Conservation (phyloP, 2,329 filamentous ascomycete genomes). For the Fusarium sarcochroum region DNA sequence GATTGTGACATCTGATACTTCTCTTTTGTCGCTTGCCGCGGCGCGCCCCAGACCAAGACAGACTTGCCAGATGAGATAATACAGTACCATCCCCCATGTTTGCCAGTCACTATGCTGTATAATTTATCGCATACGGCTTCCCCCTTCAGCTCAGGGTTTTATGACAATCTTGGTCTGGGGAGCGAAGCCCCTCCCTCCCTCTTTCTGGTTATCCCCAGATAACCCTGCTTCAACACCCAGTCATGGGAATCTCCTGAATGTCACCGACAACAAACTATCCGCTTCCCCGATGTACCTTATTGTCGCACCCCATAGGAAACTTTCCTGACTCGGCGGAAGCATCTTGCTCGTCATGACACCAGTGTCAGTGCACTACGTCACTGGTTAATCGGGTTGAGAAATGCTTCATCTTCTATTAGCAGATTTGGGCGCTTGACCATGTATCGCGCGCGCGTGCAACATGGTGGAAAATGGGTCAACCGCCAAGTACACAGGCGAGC, state of each 20-base stretch:
- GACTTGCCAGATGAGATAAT: slow-evolving; percentile 16
- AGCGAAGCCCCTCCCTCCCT: slow-evolving; percentile 26
- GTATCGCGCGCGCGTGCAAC: slow-evolving; percentile 16
- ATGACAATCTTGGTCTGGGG: slow-evolving; percentile 21
- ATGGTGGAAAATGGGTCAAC: slow-evolving; percentile 34
- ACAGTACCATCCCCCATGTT: slow-evolving; percentile 17
- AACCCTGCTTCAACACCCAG: slow-evolving; percentile 35
- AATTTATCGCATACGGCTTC: slow-evolving; percentile 32
- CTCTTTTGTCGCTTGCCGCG: slow-evolving; percentile 35
- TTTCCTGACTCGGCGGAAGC: slow-evolving; percentile 40
- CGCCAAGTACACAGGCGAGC: slow-evolving; percentile 44
- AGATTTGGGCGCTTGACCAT: slow-evolving; percentile 29
- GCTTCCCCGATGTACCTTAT: slow-evolving; percentile 35
- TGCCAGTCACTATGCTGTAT: slow-evolving; percentile 31
- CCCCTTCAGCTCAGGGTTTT: slow-evolving; percentile 30
- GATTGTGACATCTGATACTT: slow-evolving; percentile 37
- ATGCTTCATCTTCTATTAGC: slow-evolving; percentile 22
- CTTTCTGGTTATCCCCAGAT: slow-evolving; percentile 28
- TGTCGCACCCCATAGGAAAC: slow-evolving; percentile 27
- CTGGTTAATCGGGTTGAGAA: neutral
- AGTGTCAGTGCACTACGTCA: slow-evolving; percentile 27
- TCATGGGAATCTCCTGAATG: slow-evolving; percentile 40
- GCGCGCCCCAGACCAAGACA: slow-evolving; percentile 38
- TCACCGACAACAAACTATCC: slow-evolving; percentile 37
- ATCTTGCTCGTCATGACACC: slow-evolving; percentile 10